Base-by-base conservation (phyloP, 1,139 yeast species). In the Hansenula lynferdii region DNA sequence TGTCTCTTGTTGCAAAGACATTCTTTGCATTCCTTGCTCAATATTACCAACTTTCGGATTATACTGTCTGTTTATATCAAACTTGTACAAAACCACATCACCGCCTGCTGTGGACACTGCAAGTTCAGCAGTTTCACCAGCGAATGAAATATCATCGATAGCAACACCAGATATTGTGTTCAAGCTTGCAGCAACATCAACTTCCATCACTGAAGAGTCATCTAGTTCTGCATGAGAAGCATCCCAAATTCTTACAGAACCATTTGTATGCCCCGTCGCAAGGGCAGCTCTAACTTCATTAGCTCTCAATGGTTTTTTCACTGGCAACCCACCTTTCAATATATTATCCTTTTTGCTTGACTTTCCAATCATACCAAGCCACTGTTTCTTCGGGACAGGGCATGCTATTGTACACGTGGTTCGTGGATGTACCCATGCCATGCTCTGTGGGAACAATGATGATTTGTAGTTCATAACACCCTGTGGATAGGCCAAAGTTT, bases 231-330 rank as follows among this genome's bases (percentile, higher is more conserved):
- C 85, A 45, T 81, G 77, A 0, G 95, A 79, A 1, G 89, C 81
- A 59, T 90, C 96, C 72, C 86, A 80, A 17, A 92, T 59, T 45
- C 95, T 71, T 0, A 92, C 78, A 18, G 77, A 69, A 0, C 97
- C 97, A 53, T 82, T 80, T 27, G 74, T 73, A 57, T 87, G 97
- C 1, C 97, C 97, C 0, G 95, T 77, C 3, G 85, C 73, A 35
- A 84, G 60, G 3, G 87, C 84, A 26, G 77, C 73, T 28, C 92
- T 73, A 9, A 69, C 67, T 37, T 77, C 85, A 48, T 71, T 75
- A 9, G 70, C 64, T 14, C 92, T 79, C 25, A 78, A 53, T 9
- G 76, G 69, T 36, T 69, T 69, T 23, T 66, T 66, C 0, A 75
- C 75, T 0, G 94, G 82, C 1, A 80, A 76, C 8, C 98, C 98